Conservation (phyloP, 2,329 filamentous ascomycete species). For the Didymella lethalis region DNA sequence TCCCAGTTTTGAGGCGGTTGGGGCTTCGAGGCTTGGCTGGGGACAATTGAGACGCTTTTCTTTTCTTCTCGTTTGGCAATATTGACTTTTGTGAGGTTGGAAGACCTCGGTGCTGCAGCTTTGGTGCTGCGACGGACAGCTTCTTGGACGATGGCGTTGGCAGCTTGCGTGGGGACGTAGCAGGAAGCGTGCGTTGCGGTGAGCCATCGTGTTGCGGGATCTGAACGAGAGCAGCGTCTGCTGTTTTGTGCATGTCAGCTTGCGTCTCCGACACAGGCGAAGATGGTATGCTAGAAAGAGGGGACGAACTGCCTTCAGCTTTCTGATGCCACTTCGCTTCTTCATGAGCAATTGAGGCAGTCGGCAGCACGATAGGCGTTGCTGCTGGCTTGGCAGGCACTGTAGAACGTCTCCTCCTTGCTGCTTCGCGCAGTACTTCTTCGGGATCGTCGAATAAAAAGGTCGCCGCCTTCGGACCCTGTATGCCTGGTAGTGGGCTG, state of each 20-base stretch:
- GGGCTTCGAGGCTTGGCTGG: constrained; percentile 19
- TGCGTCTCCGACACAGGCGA: constrained; percentile 14
- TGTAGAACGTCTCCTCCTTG: constrained; percentile 17
- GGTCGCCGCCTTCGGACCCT: constrained; percentile 29
- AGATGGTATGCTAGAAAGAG: constrained; percentile 26
- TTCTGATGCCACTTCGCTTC: no score
- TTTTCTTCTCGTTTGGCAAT: constrained; percentile 21
- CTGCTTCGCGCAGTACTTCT: constrained; percentile 29
- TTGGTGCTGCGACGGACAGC: background rate
- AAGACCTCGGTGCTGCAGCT: background rate
- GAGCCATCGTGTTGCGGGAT: constrained; percentile 23
- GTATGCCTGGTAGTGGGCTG: constrained; percentile 22
- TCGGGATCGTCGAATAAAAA: constrained; percentile 35
- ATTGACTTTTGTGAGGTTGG: constrained; percentile 3
- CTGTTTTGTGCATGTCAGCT: background rate
- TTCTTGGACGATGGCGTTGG: constrained; percentile 1
- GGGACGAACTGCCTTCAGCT: background rate
- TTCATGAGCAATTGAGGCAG: background rate
- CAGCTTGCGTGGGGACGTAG: background rate
- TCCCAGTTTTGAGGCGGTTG: constrained; percentile 34
- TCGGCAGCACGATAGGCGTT: background rate
- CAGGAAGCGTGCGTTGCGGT: constrained; percentile 2
- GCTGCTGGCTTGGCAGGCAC: constrained; percentile 18
- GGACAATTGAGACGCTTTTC: constrained; percentile 12
- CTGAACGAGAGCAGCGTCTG: background rate